Conservation (phyloP, 768 basidiomycete genomes). For the Pholiota conissans region DNA sequence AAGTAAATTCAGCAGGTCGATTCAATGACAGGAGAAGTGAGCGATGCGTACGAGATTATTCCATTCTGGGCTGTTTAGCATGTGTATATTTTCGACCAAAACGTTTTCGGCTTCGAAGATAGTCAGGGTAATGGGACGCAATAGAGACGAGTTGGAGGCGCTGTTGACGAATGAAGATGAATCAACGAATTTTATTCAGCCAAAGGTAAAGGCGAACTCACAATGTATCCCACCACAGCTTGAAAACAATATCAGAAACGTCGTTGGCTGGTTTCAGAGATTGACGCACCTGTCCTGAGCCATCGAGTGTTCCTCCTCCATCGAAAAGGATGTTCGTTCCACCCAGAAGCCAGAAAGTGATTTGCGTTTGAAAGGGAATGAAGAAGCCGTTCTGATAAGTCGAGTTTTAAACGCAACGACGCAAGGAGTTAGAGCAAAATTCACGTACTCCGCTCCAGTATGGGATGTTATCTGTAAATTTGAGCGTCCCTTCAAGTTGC, state of each 20-base stretch:
- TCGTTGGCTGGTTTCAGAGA: not conserved
- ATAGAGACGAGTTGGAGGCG: slow-evolving; percentile 42
- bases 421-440: not conserved
- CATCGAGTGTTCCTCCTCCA: slow-evolving; percentile 67
- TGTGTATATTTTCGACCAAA: slow-evolving; percentile 43
- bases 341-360: slow-evolving; percentile 57
- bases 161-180: slow-evolving; percentile 26
- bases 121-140: slow-evolving; percentile 58
- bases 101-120: slow-evolving; percentile 52
- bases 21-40: not conserved
- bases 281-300: slow-evolving; percentile 52
- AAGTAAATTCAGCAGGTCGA: not conserved
- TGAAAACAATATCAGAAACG: not conserved
- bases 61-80: slow-evolving; percentile 55
- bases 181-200: no score
- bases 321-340: slow-evolving; percentile 47
- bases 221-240: slow-evolving; percentile 62
- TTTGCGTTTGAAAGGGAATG: slow-evolving; percentile 53
- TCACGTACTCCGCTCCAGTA: slow-evolving; percentile 51
- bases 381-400: slow-evolving; percentile 47
- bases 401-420: not conserved
- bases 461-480: slow-evolving; percentile 47
- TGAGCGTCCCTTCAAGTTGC: slow-evolving; percentile 51
- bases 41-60: slow-evolving; percentile 40
- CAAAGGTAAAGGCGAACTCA: no score